Base-by-base conservation (phyloP, 179 eudicot species). In the Sideroxylon spinosum region DNA sequence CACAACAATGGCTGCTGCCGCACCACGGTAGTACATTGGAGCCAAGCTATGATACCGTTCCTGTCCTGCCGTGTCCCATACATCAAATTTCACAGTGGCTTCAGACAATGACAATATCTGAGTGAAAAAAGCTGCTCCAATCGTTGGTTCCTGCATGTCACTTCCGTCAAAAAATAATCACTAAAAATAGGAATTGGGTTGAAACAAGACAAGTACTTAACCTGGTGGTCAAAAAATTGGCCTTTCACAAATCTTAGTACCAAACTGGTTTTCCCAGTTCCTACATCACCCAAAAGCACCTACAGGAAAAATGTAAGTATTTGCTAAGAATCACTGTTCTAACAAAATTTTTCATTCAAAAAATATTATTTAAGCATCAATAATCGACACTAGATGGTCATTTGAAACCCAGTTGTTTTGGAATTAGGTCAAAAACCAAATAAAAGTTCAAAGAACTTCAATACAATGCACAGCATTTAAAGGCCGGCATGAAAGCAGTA, bases 61-160 rank as follows among this genome's bases (percentile, higher is more conserved):
- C 79, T 91, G 97, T 28, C 97, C 97, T 3, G 97, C 97, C 1
- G 97, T 91, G 81, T 91, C 97, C 97, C 97, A 91, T 85, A 91
- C 87, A 78, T 91, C 97, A 70, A 91, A 87, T 73, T 91, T 91
- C 19, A 91, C 89, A 0, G 87, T 90, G 5, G 82, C 89, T 71
- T 91, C 92, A 49, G 87, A 72, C 73, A 90, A 65, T 44, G 92
- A 86, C 76, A 91, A 70, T 32, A 85, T 82, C 71, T 91, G 92
- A 2, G 97, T 87, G 84, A 91, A 91, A 82, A 91, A 91, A 23
- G 96, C 96, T 23, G 96, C 92, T 85, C 96, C 96, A 69, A 91
- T 88, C 2, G 96, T 91, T 50, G 96, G 90, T 79, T 91, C 96
- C 93, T 91, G 81, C 76, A 83, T 72, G 62, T 74, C 20, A 77